Percentiles rank a stretch among this genome's conserved stretches.
Conservation (phyloP, 2,329 filamentous ascomycete genomes). For the Diaporthe ampelina region DNA sequence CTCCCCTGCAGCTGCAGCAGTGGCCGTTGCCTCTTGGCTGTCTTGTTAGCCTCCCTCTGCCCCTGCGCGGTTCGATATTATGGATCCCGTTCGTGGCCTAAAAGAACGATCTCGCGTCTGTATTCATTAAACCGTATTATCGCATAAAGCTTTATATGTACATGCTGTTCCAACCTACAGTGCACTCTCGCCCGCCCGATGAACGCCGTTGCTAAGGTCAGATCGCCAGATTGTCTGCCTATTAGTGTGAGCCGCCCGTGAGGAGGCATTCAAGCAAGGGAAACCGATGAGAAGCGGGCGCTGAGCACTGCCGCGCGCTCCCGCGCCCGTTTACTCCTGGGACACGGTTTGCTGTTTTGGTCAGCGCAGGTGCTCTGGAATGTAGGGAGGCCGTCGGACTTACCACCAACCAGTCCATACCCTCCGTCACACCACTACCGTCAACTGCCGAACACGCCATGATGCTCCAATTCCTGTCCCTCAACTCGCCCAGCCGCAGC, state of each 20-base stretch:
- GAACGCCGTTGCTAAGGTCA: conserved; percentile 42
- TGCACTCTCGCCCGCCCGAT: conserved; percentile 38
- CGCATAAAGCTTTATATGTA: conserved; percentile 42
- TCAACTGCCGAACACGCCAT: conserved; percentile 97
- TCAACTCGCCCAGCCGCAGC: conserved; percentile 87
- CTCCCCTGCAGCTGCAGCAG: conserved; percentile 9
- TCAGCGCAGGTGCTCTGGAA: conserved; percentile 36
- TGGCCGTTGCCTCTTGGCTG: conserved; percentile 2
- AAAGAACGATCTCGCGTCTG: conserved; percentile 41
- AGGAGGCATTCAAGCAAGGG: conserved; percentile 21
- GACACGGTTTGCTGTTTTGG: conserved; percentile 56
- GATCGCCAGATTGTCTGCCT: conserved; percentile 32
- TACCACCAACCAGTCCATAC: conserved; percentile 99
- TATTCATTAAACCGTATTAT: conserved; percentile 43
- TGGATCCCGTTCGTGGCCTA: conserved; percentile 11
- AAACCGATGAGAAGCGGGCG: background rate
- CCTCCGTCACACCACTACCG: conserved; percentile 92
- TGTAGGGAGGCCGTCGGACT: conserved; percentile 49
- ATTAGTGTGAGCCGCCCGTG: conserved; percentile 15
- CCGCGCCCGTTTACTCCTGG: conserved; percentile 50
- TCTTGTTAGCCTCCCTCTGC: background rate
- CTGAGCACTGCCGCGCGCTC: background rate
- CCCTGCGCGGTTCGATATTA: background rate
- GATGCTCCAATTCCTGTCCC: conserved; percentile 99
- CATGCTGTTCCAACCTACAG: conserved; percentile 39